phyloP scores from a whole-genome alignment of 345 rosid species.

The Lepidium sativum region DNA sequence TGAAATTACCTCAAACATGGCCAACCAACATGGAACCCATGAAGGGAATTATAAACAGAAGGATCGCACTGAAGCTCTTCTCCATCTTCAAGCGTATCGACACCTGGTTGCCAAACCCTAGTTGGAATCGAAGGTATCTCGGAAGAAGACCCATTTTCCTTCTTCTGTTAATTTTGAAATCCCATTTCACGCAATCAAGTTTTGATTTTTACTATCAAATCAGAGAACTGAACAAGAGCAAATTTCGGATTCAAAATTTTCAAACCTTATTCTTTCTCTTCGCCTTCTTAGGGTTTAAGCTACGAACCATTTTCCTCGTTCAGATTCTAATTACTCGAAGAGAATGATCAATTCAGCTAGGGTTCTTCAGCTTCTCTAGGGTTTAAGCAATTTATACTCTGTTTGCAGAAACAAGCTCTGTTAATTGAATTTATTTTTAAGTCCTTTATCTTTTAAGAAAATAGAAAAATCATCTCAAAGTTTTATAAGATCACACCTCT shows the following conservation, averaged over 20 bases:
- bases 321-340: neutral
- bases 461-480: neutral
- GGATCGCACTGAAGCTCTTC: conserved; percentile 96
- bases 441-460: neutral
- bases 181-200: neutral
- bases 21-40: conserved; percentile 88
- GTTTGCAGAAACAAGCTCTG: neutral
- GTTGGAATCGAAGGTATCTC: conserved; percentile 47
- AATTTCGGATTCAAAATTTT: neutral
- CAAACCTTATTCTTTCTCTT: conserved; percentile 75
- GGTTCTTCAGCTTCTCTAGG: conserved; percentile 11
- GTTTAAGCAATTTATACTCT: conserved; percentile 23
- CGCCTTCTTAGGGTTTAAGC: conserved; percentile 61
- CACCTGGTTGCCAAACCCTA: conserved; percentile 97
- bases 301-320: conserved; percentile 47
- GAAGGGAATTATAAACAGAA: conserved; percentile 82
- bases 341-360: conserved; percentile 2
- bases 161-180: conserved; percentile 22
- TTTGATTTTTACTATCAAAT: neutral
- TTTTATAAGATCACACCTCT: neutral
- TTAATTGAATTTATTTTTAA: neutral
- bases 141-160: conserved; percentile 51
- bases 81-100: conserved; percentile 86
- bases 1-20: conserved; percentile 74
- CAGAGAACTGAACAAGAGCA: neutral